A percentile compares a stretch with the other conserved stretches of the same genome.
These are phyloP conservation scores for Simplicillium aogashimaense DNA, from an alignment of 2,329 filamentous ascomycete species.

Conservation along the genomic window DNA sequence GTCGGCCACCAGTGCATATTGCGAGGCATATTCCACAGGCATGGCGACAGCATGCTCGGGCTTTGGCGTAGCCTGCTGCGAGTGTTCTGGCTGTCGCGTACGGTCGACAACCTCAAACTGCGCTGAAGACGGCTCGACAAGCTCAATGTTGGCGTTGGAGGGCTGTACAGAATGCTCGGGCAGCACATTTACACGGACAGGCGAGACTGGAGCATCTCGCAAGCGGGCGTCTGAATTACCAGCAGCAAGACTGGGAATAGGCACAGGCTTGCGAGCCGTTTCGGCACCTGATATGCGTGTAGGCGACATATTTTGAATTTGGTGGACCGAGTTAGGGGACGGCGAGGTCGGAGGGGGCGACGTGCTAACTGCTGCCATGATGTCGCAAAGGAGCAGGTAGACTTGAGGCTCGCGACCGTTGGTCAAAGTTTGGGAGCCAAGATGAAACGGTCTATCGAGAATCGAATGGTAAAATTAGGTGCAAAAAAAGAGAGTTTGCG, in stretches of 20 bases:
- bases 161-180: conserved; percentile 41
- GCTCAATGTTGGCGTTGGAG: conserved; percentile 42
- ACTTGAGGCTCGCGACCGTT: conserved; percentile 3
- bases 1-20: conserved; percentile 1
- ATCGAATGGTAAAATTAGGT: not conserved
- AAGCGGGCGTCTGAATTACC: conserved; percentile 24
- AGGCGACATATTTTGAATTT: conserved; percentile 7
- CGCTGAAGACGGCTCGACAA: conserved; percentile 16
- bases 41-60: conserved; percentile 8
- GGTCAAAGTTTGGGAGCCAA: not conserved
- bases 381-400: conserved; percentile 4
- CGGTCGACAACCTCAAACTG: conserved; percentile 14
- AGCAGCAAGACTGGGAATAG: conserved; percentile 15
- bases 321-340: conserved; percentile 18
- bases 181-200: conserved; percentile 44
- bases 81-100: not conserved
- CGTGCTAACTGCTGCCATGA: conserved; percentile 18
- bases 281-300: conserved; percentile 2
- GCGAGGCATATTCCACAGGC: conserved; percentile 1
- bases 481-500: conserved; percentile 1
- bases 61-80: conserved; percentile 8
- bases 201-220: conserved; percentile 43
- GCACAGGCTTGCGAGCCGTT: conserved; percentile 24
- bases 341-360: conserved; percentile 17
- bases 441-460: too few species aligned